Evolutionary conservation across 805 yeast genomes (phyloP).

Genomic region (Yarrowia keelungensis): DNA sequence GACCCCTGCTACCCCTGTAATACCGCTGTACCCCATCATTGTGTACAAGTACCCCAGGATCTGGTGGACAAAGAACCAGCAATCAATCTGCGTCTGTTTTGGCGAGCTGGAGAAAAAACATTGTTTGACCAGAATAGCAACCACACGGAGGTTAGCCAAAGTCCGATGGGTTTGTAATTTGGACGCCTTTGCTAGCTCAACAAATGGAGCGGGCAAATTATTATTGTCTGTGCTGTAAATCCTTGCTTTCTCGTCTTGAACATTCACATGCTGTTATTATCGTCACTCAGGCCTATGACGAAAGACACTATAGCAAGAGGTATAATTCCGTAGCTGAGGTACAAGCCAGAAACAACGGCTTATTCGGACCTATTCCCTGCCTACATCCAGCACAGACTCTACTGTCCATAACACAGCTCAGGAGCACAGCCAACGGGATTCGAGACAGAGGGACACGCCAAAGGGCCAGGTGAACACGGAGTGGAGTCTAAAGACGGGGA

Average conservation of each 20-base stretch:
- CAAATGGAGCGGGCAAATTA: not conserved
- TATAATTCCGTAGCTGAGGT: too few relatives aligned
- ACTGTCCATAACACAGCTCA: not conserved
- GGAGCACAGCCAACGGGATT: not conserved
- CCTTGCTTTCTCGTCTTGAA: not conserved
- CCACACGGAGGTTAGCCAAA: slow-evolving; percentile 3
- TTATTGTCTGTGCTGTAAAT: not conserved
- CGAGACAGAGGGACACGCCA: not conserved
- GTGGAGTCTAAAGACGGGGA: not conserved
- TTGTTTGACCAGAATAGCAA: not conserved
- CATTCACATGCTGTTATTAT: slow-evolving; percentile 30
- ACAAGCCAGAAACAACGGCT: too few relatives aligned
- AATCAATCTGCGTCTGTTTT: not conserved
- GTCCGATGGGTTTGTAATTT: not conserved
- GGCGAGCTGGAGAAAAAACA: not conserved
- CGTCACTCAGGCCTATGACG: not conserved
- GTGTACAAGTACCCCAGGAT: not conserved
- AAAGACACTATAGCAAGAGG: too few relatives aligned
- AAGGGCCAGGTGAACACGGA: too few relatives aligned
- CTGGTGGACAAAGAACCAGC: slow-evolving; percentile 4
- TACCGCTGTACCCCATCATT: too few relatives aligned
- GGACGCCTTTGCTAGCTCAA: not conserved
- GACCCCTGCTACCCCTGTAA: too few relatives aligned
- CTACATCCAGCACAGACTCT: too few relatives aligned
- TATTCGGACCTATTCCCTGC: too few relatives aligned